Evolutionary conservation across 2,329 filamentous ascomycete species (phyloP).

Genomic region (Colletotrichum agaves): DNA sequence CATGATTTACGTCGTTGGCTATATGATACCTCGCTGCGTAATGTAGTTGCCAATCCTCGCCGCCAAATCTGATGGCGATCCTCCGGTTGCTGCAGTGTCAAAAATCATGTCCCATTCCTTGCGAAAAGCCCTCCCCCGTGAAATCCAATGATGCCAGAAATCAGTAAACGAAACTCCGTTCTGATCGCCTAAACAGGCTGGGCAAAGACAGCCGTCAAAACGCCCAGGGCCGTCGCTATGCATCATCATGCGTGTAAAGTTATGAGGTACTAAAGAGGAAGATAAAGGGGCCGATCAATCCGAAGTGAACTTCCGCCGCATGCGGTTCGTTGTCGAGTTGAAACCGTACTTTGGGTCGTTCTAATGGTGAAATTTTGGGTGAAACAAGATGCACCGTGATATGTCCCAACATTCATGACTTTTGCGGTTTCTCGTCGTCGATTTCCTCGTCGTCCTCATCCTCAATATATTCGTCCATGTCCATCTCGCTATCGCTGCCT

Average conservation of each 20-base stretch:
- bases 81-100: conserved; percentile 12
- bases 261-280: conserved; percentile 6
- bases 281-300: neutral
- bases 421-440: conserved; percentile 54
- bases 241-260: conserved; percentile 33
- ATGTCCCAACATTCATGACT: neutral
- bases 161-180: conserved; percentile 30
- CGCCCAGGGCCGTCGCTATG: conserved; percentile 39
- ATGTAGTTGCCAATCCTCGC: conserved; percentile 1
- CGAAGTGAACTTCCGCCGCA: conserved; percentile 3
- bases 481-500: conserved; percentile 75
- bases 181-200: conserved; percentile 27
- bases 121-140: conserved; percentile 24
- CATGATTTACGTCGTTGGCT: conserved; percentile 14
- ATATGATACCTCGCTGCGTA: conserved; percentile 15
- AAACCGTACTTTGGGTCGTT: neutral
- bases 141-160: conserved; percentile 35
- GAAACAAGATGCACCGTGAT: neutral
- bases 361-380: neutral
- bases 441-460: conserved; percentile 69
- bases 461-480: conserved; percentile 68
- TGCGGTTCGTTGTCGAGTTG: neutral
- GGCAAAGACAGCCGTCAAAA: conserved; percentile 33
- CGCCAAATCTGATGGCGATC: conserved; percentile 8
- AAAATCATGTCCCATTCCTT: conserved; percentile 13